phyloP scores from a whole-genome alignment of 805 yeast genomes.

The Candida silvicultrix region DNA sequence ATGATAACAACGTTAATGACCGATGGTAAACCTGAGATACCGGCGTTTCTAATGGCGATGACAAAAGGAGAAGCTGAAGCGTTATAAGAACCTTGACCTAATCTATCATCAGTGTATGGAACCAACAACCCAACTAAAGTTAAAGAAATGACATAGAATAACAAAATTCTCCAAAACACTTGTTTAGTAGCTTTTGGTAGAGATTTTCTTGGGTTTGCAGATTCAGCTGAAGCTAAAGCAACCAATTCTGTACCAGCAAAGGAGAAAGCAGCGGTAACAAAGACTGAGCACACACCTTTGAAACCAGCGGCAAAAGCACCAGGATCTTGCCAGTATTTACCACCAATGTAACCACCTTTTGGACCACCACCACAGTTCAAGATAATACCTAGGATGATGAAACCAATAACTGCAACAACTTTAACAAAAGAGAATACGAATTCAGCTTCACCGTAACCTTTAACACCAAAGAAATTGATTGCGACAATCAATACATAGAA shows the following conservation, averaged over 20 bases:
- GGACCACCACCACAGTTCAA: conserved; percentile 52
- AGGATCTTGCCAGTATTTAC: conserved; percentile 44
- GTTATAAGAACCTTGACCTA: conserved; percentile 44
- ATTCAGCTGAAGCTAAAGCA: conserved; percentile 75
- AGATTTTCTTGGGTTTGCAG: conserved; percentile 57
- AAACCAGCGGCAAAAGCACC: conserved; percentile 48
- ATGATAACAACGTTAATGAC: conserved; percentile 65
- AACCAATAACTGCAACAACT: conserved; percentile 40
- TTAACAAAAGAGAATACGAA: conserved; percentile 40
- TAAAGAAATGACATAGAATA: conserved; percentile 59
- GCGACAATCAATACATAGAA: conserved; percentile 39
- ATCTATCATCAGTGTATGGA: conserved; percentile 49
- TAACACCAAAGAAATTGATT: conserved; percentile 45
- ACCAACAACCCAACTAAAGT: conserved; percentile 62
- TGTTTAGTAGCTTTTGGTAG: conserved; percentile 74
- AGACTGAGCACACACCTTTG: conserved; percentile 66
- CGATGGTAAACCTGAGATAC: conserved; percentile 57
- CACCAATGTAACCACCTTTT: conserved; percentile 40
- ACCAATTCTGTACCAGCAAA: conserved; percentile 69
- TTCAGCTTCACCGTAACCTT: conserved; percentile 51
- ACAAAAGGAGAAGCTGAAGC: conserved; percentile 76
- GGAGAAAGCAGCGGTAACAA: conserved; percentile 71
- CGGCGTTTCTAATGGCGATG: conserved; percentile 59
- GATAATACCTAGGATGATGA: conserved; percentile 40
- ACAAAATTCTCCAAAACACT: conserved; percentile 73